Evolutionary conservation across 176 grass and related monocot species (phyloP), one percentile per base, ranked within the genome.

Genomic region (Triticum timopheevii): DNA sequence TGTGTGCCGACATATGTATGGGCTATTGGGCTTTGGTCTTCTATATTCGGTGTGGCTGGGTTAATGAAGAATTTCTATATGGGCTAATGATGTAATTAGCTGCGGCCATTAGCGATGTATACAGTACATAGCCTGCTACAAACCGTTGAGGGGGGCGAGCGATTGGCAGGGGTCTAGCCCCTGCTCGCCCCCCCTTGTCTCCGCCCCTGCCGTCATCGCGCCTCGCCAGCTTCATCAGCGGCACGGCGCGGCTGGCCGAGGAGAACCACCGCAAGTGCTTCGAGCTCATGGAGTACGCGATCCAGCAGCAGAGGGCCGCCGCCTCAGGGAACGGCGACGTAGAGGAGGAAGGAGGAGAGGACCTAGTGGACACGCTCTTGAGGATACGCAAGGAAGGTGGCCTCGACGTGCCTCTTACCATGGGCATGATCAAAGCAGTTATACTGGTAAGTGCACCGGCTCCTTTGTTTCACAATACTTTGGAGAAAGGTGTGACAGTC

Each of bases 371-470:
- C 13, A 59, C 80, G 23, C 88, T 89, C 20, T 47, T 89, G 20
- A 85, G 76, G 82, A 31, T 84, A 19, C 87, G 65, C 40, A 80
- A 44, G 35, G 86, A 76, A 42, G 86, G 72, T 6, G 73, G 50
- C 36, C 73, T 83, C 25, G 87, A 83, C 9, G 25, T 78, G 35
- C 87, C 87, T 38, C 80, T 88, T 36, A 88, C 87, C 64, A 88
- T 83, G 80, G 87, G 73, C 61, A 44, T 40, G 23, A 59, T 89
- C 61, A 89, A 85, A 12, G 63, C 61, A 6, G 23, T 84, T 20
- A 84, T 89, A 45, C 61, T 82, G 1, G 86, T 88, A 88, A 77
- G 80, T 66, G n/a, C 65, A 50, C 16, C 44, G 19, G 67, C 16
- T 19, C 13, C 15, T 68, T 31, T 68, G 30, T 34, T 69, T 36